A percentile compares a stretch with the other conserved stretches of the same genome.
Evolutionary conservation across 2,329 filamentous ascomycete genomes (phyloP).

Genomic region (Stemphylium vesicarium): DNA sequence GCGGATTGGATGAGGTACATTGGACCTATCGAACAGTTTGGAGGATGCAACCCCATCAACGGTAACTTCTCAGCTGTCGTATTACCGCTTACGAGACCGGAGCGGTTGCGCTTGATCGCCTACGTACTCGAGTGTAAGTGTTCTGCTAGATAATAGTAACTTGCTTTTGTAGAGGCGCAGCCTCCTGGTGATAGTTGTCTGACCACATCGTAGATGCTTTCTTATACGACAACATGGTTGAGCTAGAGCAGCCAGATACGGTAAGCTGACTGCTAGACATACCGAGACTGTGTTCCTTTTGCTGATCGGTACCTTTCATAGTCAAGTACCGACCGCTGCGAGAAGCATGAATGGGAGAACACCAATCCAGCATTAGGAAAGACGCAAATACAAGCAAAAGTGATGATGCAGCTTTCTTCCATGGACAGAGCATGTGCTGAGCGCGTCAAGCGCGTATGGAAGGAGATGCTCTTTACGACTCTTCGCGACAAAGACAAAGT

Average conservation of each 20-base stretch:
- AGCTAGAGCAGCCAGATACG: not conserved
- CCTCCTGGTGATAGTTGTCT: too few species aligned
- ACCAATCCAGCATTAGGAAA: not conserved
- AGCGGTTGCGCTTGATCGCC: not conserved
- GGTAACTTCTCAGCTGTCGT: not conserved
- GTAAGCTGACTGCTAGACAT: not conserved
- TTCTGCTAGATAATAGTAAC: not conserved
- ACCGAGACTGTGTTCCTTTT: not conserved
- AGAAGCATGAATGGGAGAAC: not conserved
- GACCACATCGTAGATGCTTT: not conserved
- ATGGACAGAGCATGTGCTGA: not conserved
- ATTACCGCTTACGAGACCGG: not conserved
- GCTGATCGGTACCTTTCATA: not conserved
- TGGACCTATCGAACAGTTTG: not conserved
- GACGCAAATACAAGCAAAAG: not conserved
- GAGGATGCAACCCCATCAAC: conserved; percentile 3
- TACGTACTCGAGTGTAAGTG: conserved; percentile 1
- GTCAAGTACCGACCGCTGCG: not conserved
- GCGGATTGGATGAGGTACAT: conserved; percentile 3
- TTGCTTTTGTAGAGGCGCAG: too few species aligned
- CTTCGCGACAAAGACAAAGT: not conserved
- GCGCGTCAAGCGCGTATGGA: not conserved
- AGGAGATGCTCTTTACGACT: not conserved
- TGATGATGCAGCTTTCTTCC: not conserved
- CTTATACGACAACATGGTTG: not conserved